Conservation (phyloP, 176 grass and related monocot species). For the Elymus sibiricus region DNA sequence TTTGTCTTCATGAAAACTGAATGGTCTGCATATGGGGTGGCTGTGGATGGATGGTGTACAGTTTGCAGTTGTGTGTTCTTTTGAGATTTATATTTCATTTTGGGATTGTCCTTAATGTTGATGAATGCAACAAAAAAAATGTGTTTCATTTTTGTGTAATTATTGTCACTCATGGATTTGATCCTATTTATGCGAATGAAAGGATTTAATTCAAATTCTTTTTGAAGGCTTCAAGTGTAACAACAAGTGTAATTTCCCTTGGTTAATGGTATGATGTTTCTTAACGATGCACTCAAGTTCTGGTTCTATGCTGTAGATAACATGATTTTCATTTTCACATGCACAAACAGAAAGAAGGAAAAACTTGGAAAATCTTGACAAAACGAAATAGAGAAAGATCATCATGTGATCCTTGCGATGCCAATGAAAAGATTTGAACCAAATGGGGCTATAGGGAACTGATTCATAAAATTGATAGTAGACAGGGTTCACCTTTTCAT, state of each 20-base stretch:
- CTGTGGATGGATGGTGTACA: slow-evolving; percentile 41
- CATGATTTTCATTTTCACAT: background rate
- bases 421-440: background rate
- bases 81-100: slow-evolving; percentile 2
- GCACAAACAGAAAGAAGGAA: background rate
- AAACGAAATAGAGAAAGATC: background rate
- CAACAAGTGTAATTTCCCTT: background rate
- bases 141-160: slow-evolving; percentile 17
- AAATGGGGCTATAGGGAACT: background rate
- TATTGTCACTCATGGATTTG: background rate
- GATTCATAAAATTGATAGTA: background rate
- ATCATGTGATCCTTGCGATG: background rate
- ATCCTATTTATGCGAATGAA: slow-evolving; percentile 23
- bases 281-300: background rate
- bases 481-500: background rate
- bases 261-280: background rate
- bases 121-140: background rate
- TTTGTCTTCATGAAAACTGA: slow-evolving; percentile 8
- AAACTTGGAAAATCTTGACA: background rate
- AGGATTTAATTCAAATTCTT: slow-evolving; percentile 12
- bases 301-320: background rate
- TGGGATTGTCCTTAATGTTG: slow-evolving; percentile 9
- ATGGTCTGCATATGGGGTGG: background rate
- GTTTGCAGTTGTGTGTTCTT: slow-evolving; percentile 24
- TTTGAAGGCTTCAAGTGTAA: background rate